Evolutionary conservation across 768 basidiomycete genomes (phyloP).

Genomic region (Pholiota molesta): DNA sequence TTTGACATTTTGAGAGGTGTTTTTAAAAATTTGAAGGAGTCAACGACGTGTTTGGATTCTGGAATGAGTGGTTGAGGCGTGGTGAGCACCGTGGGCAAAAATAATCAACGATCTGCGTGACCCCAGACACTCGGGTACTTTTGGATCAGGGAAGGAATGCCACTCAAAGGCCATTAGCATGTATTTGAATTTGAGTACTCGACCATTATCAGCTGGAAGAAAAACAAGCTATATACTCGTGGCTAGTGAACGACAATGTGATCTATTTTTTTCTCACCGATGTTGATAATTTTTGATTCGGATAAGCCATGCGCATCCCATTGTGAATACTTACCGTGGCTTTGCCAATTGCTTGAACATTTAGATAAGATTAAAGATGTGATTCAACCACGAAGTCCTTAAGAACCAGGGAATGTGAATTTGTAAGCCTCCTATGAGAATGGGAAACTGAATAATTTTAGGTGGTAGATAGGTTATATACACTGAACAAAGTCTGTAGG

Average conservation of each 20-base stretch:
- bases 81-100: neutral
- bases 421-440: neutral
- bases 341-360: neutral
- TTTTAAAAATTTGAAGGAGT: neutral
- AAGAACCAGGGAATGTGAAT: neutral
- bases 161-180: neutral
- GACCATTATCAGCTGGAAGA: too few relatives aligned
- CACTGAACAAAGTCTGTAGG: neutral
- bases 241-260: too few relatives aligned
- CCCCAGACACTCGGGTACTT: neutral
- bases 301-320: neutral
- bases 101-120: neutral
- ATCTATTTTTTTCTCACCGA: too few relatives aligned
- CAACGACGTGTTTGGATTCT: neutral
- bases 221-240: too few relatives aligned
- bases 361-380: neutral
- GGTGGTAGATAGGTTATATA: neutral
- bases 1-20: conserved; percentile 31
- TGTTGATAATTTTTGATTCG: too few relatives aligned
- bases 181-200: neutral
- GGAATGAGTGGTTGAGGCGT: neutral
- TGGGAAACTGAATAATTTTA: neutral
- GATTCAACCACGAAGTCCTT: neutral
- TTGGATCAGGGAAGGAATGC: neutral
- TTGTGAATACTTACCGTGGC: neutral